Evolutionary conservation across 1,284 basidiomycete genomes (phyloP), one percentile per base, ranked within the genome.

Genomic region (Calocybe gambosa): DNA sequence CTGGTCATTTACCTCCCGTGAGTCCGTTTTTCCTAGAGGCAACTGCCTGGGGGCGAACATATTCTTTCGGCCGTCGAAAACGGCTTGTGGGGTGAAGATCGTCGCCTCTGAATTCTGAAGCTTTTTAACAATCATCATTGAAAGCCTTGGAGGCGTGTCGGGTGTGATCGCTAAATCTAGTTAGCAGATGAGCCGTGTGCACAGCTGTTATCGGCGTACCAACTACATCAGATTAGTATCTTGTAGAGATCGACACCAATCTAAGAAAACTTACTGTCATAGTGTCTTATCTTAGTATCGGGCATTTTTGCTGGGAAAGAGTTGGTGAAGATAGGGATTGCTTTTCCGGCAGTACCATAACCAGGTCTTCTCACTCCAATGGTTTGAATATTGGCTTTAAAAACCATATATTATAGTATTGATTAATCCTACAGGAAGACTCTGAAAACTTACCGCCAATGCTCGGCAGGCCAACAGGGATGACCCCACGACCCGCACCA

Each of bases 31-130:
- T 3, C 75, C 74, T 35, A 86, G 73, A 0, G 72, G 68, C 6
- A 86, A 66, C 37, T 69, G 60, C 23, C 67, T 65, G 5, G 75
- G 59, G 0, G 78, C 64, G 58, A 84, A 89, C 42, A 87, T 58
- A 51, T 86, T 89, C 61, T 88, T 88, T 6, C 79, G 70, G 0
- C 85, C 85, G 50, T 90, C 86, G 45, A 88, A 89, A 0, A 75
- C 82, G 1, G 74, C 77, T 2, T 66, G 72, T 0, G 76, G 80
- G 0, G 70, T 80, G 56, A 86, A 88, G 3, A 85, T 63, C 4
- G 72, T 55, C 0, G 76, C 73, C 0, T 75, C 71, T 1, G 73
- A 62, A 0, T 62, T 67, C 55, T 89, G 84, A 1, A 89, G 62
- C 2, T 65, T 66, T 2, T 71, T 68, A 39, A 89, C 75, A 0